Base-by-base conservation (phyloP, 768 basidiomycete species). In the Kwoniella dendrophila region DNA sequence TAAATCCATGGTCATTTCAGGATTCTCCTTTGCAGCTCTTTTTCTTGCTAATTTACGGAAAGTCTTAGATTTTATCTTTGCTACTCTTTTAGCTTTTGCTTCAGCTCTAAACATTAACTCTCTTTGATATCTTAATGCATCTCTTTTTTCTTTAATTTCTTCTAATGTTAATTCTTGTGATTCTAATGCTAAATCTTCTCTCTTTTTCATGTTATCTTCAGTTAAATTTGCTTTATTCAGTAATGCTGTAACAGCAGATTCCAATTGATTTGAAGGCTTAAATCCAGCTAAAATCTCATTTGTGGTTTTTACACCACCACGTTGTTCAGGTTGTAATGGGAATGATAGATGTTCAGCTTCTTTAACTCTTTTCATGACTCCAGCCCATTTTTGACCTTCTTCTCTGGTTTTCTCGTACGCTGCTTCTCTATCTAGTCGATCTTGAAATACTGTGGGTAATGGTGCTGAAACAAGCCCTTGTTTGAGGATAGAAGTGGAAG, bases 51-150 rank as follows among this genome's bases (percentile, higher is more conserved):
- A 83, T 67, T 88, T 88, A 29, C 93, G 84, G 76, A 92, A 98
- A 1, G 90, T 86, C 80, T 92, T 95, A 77, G 89, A 91, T 82
- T 98, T 98, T 80, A 99, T 99, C 81, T 94, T 97, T 22, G 88
- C 86, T 18, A 95, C 83, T 18, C 94, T 86, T 73, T 89, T 89
- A 18, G 92, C 90, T 77, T 95, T 93, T 34, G 85, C 82, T 69
- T 97, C 95, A 0, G 92, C 92, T 4, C 94, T 87, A 81, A 95
- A 96, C 82, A 92, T 88, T 40, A 97, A 83, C 70, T 96, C 94
- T 20, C 95, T 88, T 85, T 91, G 90, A 74, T 86, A 86, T 34
- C 90, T 86, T 11, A 99, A 84, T 70, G 92, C 90, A 1, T 84
- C 84, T 1, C 91, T 86, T 0, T 93, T 87, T 5, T 86, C 84